Percentiles rank a stretch among this genome's conserved stretches.
phyloP scores from a whole-genome alignment of 75 land plant genomes.

The Isoetes taiwanensis region DNA sequence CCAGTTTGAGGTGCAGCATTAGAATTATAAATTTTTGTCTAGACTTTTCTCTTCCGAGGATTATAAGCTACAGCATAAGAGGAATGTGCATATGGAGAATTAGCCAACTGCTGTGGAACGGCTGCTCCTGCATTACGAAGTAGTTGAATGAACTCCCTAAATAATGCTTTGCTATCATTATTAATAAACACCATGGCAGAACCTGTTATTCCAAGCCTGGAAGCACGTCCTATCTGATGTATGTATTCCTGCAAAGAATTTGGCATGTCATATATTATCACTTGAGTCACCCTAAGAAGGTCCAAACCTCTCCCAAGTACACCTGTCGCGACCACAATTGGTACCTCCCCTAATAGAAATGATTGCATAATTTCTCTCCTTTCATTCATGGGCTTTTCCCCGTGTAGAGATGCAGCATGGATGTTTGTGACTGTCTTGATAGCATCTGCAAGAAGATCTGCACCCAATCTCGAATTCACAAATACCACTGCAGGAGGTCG shows the following conservation, averaged over 20 bases:
- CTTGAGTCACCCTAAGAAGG: conserved; percentile 54
- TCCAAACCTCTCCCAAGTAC: conserved; percentile 73
- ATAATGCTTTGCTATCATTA: conserved; percentile 53
- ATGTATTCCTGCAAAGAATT: conserved; percentile 68
- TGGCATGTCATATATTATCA: conserved; percentile 84
- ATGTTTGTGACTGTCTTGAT: conserved; percentile 46
- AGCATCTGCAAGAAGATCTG: conserved; percentile 70
- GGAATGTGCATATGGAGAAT: conserved; percentile 35
- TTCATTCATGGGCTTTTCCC: conserved; percentile 80
- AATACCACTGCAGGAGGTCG: conserved; percentile 74
- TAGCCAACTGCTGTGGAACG: conserved; percentile 54
- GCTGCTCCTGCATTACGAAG: conserved; percentile 46
- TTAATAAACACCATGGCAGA: conserved; percentile 70
- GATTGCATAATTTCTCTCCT: conserved; percentile 52
- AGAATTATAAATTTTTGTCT: no score
- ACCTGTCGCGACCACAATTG: conserved; percentile 76
- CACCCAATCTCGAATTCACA: conserved; percentile 69
- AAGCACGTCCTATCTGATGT: conserved; percentile 85
- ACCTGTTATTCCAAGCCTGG: conserved; percentile 70
- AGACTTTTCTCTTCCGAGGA: conserved; percentile 41
- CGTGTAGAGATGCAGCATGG: conserved; percentile 57
- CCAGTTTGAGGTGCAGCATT: no score
- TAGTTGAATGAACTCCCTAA: conserved; percentile 40
- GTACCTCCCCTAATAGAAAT: conserved; percentile 53
- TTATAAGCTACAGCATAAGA: conserved; percentile 20